Conservation (phyloP, 1,284 basidiomycete genomes). For the Moesziomyces globuligerus region DNA sequence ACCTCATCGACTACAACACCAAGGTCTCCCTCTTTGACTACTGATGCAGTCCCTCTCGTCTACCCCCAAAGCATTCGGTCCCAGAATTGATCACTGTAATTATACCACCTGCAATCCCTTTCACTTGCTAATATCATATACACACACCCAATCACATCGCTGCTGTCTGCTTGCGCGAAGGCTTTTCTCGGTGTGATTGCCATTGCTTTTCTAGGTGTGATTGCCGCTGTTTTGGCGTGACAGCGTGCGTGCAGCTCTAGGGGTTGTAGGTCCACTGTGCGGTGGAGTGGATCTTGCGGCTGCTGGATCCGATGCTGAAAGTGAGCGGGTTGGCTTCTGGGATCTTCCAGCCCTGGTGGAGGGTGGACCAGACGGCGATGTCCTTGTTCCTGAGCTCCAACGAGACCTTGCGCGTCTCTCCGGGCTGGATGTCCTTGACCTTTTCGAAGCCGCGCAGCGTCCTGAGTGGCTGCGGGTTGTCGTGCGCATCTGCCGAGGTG, state of each 20-base stretch:
- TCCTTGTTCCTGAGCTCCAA: constrained; percentile 46
- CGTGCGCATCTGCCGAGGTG: constrained; percentile 18
- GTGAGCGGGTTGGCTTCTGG: constrained; percentile 24
- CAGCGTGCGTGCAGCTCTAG: neutral
- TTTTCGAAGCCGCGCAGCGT: constrained; percentile 57
- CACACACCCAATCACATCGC: no score
- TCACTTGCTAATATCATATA: neutral
- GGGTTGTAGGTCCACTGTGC: constrained; percentile 10
- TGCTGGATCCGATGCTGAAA: constrained; percentile 29
- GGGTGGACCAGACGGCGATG: constrained; percentile 33
- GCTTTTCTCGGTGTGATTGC: no score
- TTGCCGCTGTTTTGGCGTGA: no score
- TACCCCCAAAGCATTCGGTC: no score
- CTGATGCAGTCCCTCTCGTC: constrained; percentile 12
- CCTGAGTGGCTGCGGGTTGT: constrained; percentile 44
- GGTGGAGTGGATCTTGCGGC: constrained; percentile 15
- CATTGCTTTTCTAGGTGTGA: neutral
- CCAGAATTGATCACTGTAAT: no score
- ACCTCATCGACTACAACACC: constrained; percentile 33
- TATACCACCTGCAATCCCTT: neutral
- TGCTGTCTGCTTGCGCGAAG: no score
- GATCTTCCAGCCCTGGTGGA: constrained; percentile 42
- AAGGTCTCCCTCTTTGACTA: constrained; percentile 30
- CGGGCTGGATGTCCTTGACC: constrained; percentile 25
- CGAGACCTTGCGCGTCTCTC: constrained; percentile 39